Evolutionary conservation across 2,329 filamentous ascomycete species (phyloP).

Genomic region (Chrysoporthe cubensis): DNA sequence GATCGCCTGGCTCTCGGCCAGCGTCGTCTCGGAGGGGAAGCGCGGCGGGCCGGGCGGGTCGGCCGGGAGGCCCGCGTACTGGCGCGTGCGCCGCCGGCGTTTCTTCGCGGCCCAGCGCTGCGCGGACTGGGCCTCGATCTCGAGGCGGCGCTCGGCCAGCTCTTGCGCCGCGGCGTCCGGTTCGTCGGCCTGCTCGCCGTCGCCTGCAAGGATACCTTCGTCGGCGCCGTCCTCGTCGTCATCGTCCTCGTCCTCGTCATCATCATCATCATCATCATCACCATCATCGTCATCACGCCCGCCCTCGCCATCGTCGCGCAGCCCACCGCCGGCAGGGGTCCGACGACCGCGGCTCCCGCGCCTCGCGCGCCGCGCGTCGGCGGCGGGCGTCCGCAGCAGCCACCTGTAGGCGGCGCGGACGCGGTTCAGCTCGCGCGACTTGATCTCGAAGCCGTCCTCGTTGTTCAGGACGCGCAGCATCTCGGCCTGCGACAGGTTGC

Average conservation of each 20-base stretch:
- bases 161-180: conserved; percentile 50
- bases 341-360: conserved; percentile 30
- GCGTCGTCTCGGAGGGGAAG: conserved; percentile 81
- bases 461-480: conserved; percentile 72
- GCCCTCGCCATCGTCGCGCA: conserved; percentile 13
- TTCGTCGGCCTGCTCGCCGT: neutral
- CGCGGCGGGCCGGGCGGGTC: conserved; percentile 71
- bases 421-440: conserved; percentile 70
- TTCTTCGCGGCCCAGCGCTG: conserved; percentile 67
- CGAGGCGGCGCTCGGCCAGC: conserved; percentile 56
- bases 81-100: conserved; percentile 68
- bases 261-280: conserved; percentile 16
- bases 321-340: conserved; percentile 44
- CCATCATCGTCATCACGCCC: conserved; percentile 14
- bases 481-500: conserved; percentile 71
- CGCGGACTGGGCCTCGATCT: conserved; percentile 61
- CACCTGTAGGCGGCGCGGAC: conserved; percentile 71
- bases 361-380: conserved; percentile 32
- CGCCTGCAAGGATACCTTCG: neutral
- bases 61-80: conserved; percentile 69
- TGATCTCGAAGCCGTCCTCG: conserved; percentile 73
- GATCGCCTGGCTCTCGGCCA: conserved; percentile 76
- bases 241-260: conserved; percentile 27
- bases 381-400: conserved; percentile 64
- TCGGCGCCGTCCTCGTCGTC: neutral